Percentiles rank a stretch among this genome's conserved stretches.
Conservation (phyloP, 768 basidiomycete genomes). For the Agrocybe praecox region DNA sequence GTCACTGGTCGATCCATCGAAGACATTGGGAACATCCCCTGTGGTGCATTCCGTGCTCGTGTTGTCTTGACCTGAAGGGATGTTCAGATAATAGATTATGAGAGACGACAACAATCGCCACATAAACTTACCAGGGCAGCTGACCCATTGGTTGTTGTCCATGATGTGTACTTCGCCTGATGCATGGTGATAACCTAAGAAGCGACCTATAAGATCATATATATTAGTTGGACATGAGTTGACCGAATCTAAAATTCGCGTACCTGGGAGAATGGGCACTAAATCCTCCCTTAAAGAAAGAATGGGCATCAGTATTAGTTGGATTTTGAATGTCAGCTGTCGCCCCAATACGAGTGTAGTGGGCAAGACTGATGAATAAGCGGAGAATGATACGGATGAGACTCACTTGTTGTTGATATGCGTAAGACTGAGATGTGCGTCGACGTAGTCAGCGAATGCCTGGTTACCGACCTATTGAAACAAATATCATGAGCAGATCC, state of each 20-base stretch:
- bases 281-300: constrained; percentile 34
- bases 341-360: too few relatives aligned
- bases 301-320: neutral
- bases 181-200: constrained; percentile 47
- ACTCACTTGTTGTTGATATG: constrained; percentile 62
- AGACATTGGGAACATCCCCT: constrained; percentile 51
- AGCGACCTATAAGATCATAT: constrained; percentile 26
- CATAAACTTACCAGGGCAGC: constrained; percentile 49
- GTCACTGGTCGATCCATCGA: constrained; percentile 35
- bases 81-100: neutral
- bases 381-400: neutral
- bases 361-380: neutral
- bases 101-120: too few relatives aligned
- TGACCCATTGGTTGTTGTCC: constrained; percentile 49
- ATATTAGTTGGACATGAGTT: neutral
- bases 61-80: constrained; percentile 29
- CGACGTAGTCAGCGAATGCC: constrained; percentile 63
- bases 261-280: constrained; percentile 43
- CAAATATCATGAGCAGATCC: neutral
- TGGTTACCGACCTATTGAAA: constrained; percentile 54
- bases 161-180: constrained; percentile 55
- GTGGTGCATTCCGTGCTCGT: constrained; percentile 54
- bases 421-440: constrained; percentile 47
- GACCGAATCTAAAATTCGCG: neutral
- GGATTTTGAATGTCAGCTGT: too few relatives aligned